phyloP scores from a whole-genome alignment of 805 yeast species.

The Priceomyces fermenticarens region DNA sequence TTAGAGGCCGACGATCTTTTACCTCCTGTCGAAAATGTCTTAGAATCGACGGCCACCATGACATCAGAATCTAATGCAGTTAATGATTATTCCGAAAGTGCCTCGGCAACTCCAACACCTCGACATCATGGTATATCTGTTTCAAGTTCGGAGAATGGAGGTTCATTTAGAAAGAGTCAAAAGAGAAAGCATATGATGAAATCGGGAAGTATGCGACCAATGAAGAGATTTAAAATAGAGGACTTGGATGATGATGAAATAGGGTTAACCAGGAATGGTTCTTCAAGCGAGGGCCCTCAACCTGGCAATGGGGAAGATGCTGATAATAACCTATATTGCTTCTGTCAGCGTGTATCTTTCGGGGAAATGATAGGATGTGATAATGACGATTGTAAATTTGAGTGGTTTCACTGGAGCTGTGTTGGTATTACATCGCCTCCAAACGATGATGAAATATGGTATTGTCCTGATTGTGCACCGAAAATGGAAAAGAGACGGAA shows the following conservation, averaged over 20 bases:
- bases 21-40: constrained; percentile 46
- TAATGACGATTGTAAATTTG: constrained; percentile 79
- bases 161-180: constrained; percentile 16
- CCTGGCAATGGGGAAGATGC: constrained; percentile 40
- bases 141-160: constrained; percentile 13
- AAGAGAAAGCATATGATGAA: constrained; percentile 20
- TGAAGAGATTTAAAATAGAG: constrained; percentile 20
- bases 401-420: constrained; percentile 97
- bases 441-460: constrained; percentile 79
- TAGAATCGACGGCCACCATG: constrained; percentile 17
- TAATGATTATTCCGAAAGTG: constrained; percentile 20
- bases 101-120: constrained; percentile 31
- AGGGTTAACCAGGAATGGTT: constrained; percentile 5
- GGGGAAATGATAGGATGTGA: constrained; percentile 99
- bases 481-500: constrained; percentile 44
- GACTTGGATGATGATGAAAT: constrained; percentile 17
- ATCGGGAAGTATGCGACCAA: constrained; percentile 11
- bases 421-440: constrained; percentile 90
- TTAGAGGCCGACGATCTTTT: constrained; percentile 80
- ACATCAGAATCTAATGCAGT: constrained; percentile 11
- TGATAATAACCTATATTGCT: constrained; percentile 63
- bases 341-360: constrained; percentile 91
- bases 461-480: constrained; percentile 77
- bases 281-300: constrained; percentile 15
- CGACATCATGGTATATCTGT: constrained; percentile 15